These are phyloP conservation scores for Isabelozyma heimii DNA, from an alignment of 805 yeast genomes.

Conservation along the genomic window DNA sequence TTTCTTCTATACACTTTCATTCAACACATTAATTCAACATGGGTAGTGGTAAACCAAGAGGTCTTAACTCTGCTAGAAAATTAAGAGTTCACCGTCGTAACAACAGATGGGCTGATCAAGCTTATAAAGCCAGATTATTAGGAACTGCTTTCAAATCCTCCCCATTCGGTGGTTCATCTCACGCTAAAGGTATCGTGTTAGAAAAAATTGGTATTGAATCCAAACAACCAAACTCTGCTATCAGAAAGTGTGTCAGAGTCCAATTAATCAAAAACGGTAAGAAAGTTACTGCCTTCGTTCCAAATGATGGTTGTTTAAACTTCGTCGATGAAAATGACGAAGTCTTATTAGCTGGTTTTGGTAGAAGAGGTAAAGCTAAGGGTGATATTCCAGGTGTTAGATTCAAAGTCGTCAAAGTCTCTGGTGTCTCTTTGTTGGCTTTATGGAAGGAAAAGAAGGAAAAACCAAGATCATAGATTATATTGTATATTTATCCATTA, in stretches of 20 bases:
- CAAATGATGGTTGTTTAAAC: constrained; percentile 99
- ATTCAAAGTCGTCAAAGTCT: constrained; percentile 99
- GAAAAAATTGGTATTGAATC: constrained; percentile 99
- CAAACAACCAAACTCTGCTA: constrained; percentile 99
- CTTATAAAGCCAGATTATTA: constrained; percentile 97
- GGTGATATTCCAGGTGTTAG: constrained; percentile 99
- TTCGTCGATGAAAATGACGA: constrained; percentile 99
- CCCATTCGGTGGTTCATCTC: constrained; percentile 99
- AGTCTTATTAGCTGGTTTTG: constrained; percentile 99
- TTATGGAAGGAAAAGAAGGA: constrained; percentile 99
- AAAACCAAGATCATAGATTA: constrained; percentile 96
- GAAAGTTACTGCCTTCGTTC: constrained; percentile 99
- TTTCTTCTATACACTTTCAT: constrained; percentile 1
- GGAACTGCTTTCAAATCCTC: constrained; percentile 99
- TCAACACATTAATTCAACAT: constrained; percentile 47
- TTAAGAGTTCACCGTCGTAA: constrained; percentile 99
- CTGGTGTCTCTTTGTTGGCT: constrained; percentile 99
- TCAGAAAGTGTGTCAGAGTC: constrained; percentile 99
- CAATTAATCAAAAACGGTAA: constrained; percentile 99
- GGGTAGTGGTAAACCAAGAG: constrained; percentile 99
- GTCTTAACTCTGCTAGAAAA: constrained; percentile 99
- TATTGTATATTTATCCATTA: constrained; percentile 5
- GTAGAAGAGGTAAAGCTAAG: constrained; percentile 99
- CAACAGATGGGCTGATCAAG: constrained; percentile 99
- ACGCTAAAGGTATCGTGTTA: constrained; percentile 99